Evolutionary conservation across 2,329 filamentous ascomycete species (phyloP), one percentile per base, ranked within the genome.

Genomic region (Orbilia ellipsospora): DNA sequence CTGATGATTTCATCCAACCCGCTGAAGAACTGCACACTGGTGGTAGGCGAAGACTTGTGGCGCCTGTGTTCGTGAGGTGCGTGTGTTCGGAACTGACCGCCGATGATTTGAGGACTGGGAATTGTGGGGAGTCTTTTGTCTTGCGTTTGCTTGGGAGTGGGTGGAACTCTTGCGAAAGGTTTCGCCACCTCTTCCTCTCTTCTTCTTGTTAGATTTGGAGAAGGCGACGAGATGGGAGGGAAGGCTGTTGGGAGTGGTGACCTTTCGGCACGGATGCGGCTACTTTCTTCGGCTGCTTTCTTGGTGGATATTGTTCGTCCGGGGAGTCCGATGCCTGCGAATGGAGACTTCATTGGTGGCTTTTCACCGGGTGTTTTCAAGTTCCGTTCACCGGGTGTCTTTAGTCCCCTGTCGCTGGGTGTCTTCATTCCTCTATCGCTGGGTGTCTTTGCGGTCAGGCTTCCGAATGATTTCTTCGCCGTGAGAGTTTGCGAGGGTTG

Each of bases 91-190:
- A 52, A 63, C n/a, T 54, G 20, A 26, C 60, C 84, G 81, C 45
- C 85, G 69, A 67, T 73, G 57, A 55, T 63, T 68, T 42, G 63
- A 51, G 48, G 13, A 15, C 57, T 61, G 28, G 66, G 66, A 16
- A 70, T 78, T 82, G 85, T 28, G 84, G 83, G 57, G 84, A 83
- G 31, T 85, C 84, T 67, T 85, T 85, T 72, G 88, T 87, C 64
- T 89, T 90, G 78, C 87, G 89, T 73, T 90, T 85, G 78, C 87
- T 88, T 26, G 87, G 85, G 16, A 86, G 87, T 83, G 23, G 55
- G 40, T 52, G 54, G 50, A 26, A 18, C 15, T 3, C 18, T 52
- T 13, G 13, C 16, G 44, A 18, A 48, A 6, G 6, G 15, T 48
- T 48, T 18, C 16, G 16, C 18, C 10, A 10, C 15, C 44, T 48